A percentile compares a stretch with the other conserved stretches of the same genome.
Conservation (phyloP, 345 rosid species). For the Pistacia integerrima region DNA sequence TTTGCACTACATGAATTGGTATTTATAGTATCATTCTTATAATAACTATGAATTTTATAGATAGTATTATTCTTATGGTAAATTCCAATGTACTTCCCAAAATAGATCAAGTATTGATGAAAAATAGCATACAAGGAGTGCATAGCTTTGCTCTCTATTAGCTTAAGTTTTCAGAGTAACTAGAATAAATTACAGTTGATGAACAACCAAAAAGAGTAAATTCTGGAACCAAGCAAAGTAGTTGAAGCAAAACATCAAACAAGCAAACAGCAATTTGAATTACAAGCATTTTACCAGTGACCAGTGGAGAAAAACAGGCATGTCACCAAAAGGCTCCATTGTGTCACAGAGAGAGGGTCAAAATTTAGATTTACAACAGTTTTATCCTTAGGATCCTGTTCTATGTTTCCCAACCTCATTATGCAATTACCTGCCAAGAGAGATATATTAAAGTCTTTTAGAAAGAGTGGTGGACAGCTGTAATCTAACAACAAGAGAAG, state of each 20-base stretch:
- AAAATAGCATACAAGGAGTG: too few relatives aligned
- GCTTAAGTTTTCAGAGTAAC: not conserved
- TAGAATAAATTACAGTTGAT: not conserved
- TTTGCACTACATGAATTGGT: too few relatives aligned
- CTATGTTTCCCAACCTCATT: conserved; percentile 56
- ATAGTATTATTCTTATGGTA: too few relatives aligned
- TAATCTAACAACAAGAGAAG: not conserved
- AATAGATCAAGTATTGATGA: too few relatives aligned
- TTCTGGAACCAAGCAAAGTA: not conserved
- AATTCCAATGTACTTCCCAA: too few relatives aligned
- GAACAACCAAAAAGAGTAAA: not conserved
- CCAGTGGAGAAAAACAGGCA: conserved; percentile 82
- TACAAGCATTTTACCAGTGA: conserved; percentile 64
- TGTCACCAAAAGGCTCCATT: not conserved
- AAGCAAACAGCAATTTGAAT: not conserved
- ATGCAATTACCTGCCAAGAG: conserved; percentile 81
- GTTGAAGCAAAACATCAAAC: not conserved
- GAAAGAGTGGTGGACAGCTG: not conserved
- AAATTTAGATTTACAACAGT: conserved; percentile 27
- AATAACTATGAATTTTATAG: too few relatives aligned
- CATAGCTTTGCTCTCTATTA: too few relatives aligned
- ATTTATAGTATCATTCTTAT: too few relatives aligned
- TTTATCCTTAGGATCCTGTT: conserved; percentile 32
- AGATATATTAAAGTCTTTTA: conserved; percentile 15
- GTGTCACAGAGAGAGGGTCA: conserved; percentile 37